phyloP scores from a whole-genome alignment of 1,284 basidiomycete genomes.

The Leucoagaricus sp. region DNA sequence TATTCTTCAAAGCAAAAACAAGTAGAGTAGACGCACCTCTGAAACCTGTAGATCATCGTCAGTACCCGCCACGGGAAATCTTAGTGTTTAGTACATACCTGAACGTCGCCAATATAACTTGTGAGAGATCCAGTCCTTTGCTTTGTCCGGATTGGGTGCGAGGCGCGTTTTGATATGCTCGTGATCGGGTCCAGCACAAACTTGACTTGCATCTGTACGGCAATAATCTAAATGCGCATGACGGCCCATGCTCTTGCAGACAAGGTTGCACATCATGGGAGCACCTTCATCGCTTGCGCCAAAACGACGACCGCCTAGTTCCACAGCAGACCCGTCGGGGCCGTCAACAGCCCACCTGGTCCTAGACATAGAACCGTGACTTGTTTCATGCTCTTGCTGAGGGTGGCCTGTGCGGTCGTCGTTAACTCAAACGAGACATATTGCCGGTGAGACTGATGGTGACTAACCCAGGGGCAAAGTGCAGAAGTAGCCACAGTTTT shows the following conservation, averaged over 20 bases:
- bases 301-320: constrained; percentile 57
- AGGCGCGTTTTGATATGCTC: constrained; percentile 48
- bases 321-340: constrained; percentile 42
- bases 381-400: constrained; percentile 62
- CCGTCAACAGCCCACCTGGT: constrained; percentile 59
- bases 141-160: constrained; percentile 42
- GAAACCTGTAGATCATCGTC: constrained; percentile 1
- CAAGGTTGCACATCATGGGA: constrained; percentile 62
- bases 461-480: constrained; percentile 52
- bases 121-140: constrained; percentile 60
- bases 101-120: constrained; percentile 56
- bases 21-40: constrained; percentile 2
- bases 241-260: constrained; percentile 54
- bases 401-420: constrained; percentile 63
- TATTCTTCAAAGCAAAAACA: not conserved
- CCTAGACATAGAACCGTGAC: constrained; percentile 63
- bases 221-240: constrained; percentile 59
- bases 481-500: constrained; percentile 59
- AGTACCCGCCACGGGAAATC: not conserved
- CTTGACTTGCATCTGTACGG: constrained; percentile 35
- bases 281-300: constrained; percentile 58
- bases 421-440: too few relatives aligned
- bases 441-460: too few relatives aligned
- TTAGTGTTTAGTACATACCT: constrained; percentile 35
- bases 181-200: constrained; percentile 44